Base-by-base conservation (phyloP, 2,329 filamentous ascomycete genomes). In the Aspergillus aculeatinus region DNA sequence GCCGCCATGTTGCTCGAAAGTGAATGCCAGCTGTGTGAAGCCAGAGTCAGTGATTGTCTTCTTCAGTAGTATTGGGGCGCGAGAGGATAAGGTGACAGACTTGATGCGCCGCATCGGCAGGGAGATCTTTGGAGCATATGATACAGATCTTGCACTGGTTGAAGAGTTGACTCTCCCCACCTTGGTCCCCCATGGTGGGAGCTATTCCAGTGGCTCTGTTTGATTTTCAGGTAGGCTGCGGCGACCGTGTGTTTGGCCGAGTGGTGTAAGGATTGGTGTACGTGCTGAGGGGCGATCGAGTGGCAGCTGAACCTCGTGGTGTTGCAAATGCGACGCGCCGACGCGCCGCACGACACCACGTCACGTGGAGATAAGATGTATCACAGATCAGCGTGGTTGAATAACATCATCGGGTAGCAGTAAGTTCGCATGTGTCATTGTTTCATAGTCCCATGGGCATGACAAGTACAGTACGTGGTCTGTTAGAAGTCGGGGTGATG, bases 1-100 rank as follows among this genome's bases (percentile, higher is more conserved):
- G 23, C 81, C 85, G 52, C 81, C 82, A 66, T 82, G 74, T 60
- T 78, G 70, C 61, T 77, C 72, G 49, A 87, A 74, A 1, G 75
- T 69, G 5, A 78, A 72, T 29, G 77, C 76, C 55, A 84, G 68
- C 82, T 86, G 63, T 55, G 35, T 33, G 50, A 53, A 44, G 55
- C 14, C 47, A 25, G 53, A 56, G 65, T n/a, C 65, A 57, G 27
- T 42, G 55, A 57, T 9, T 53, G 2, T 19, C 25, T 25, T 33
- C n/a, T 35, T 52, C 31, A 39, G 4, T 35, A 5, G 16, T 29
- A 53, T 48, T 11, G 50, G 51, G 16, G 23, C 39, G 39, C 16
- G 51, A 60, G 29, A 51, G 35, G 48, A 23, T 48, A 55, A 27
- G 25, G 57, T 27, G 56, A 51, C 71, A 49, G 70, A 81, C 80